phyloP scores from a whole-genome alignment of 2,329 filamentous ascomycete genomes.

The Apiospora hydei region DNA sequence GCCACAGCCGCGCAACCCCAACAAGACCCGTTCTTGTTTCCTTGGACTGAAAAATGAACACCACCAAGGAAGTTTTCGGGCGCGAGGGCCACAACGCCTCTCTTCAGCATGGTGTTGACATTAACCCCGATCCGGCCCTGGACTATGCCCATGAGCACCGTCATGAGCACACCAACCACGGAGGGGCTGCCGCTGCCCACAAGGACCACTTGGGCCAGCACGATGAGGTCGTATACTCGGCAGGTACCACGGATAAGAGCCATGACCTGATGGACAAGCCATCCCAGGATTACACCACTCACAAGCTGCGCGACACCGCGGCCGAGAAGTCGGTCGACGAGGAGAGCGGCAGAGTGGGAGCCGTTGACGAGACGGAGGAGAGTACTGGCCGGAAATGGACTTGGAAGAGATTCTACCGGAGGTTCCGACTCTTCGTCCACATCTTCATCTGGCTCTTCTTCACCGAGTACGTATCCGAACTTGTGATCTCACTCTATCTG shows the following conservation, averaged over 20 bases:
- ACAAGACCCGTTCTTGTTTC: slow-evolving; percentile 15
- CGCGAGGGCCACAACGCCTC: slow-evolving; percentile 35
- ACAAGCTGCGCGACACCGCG: slow-evolving; percentile 43
- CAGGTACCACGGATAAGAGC: slow-evolving; percentile 49
- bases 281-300: slow-evolving; percentile 49
- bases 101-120: slow-evolving; percentile 31
- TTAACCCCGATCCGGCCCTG: slow-evolving; percentile 38
- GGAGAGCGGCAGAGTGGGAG: slow-evolving; percentile 41
- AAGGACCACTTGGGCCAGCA: slow-evolving; percentile 36
- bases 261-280: slow-evolving; percentile 44
- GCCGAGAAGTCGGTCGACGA: slow-evolving; percentile 41
- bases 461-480: slow-evolving; percentile 43
- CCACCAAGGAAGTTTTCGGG: slow-evolving; percentile 27
- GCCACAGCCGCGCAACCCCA: slow-evolving; percentile 12
- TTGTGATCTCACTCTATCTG: neutral
- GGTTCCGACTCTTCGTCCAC: slow-evolving; percentile 53
- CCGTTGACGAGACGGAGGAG: slow-evolving; percentile 29
- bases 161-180: slow-evolving; percentile 53
- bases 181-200: slow-evolving; percentile 41
- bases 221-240: slow-evolving; percentile 57
- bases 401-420: slow-evolving; percentile 49
- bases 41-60: slow-evolving; percentile 28
- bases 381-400: slow-evolving; percentile 38
- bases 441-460: slow-evolving; percentile 49
- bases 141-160: slow-evolving; percentile 51